phyloP scores from a whole-genome alignment of 208 protist species.

The Acanthamoeba culbertsoni region DNA sequence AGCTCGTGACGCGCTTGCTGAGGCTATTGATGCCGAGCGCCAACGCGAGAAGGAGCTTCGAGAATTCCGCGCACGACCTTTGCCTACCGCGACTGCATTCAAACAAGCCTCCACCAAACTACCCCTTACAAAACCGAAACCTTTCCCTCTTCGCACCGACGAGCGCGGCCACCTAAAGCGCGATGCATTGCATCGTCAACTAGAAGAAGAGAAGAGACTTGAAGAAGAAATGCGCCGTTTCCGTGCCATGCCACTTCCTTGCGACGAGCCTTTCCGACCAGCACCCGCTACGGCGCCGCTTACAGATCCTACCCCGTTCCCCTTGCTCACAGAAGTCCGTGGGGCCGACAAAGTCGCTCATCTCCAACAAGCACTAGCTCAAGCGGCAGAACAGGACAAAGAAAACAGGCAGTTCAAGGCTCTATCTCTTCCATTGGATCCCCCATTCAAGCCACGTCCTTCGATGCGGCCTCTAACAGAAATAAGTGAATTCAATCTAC shows the following conservation, averaged over 20 bases:
- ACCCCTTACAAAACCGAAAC: not conserved
- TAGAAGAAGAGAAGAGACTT: not conserved
- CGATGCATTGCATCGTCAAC: not conserved
- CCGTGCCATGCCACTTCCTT: not conserved
- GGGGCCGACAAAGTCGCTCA: not conserved
- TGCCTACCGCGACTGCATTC: not conserved
- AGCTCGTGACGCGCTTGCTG: not conserved
- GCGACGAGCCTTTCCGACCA: not conserved
- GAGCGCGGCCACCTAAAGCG: not conserved
- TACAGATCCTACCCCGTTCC: conserved; percentile 13
- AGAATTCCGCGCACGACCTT: not conserved
- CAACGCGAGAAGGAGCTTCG: not conserved
- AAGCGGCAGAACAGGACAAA: not conserved
- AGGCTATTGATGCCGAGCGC: not conserved
- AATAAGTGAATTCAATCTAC: not conserved
- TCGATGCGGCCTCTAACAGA: not conserved
- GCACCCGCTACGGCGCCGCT: not conserved
- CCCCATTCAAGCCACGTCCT: not conserved
- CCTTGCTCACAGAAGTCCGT: not conserved
- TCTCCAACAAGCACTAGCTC: not conserved
- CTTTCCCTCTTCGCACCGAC: not conserved
- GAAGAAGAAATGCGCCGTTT: not conserved
- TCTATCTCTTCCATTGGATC: not conserved
- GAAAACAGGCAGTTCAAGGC: conserved; percentile 23
- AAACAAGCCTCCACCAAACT: not conserved